Evolutionary conservation across 2,329 filamentous ascomycete species (phyloP), one percentile per base, ranked within the genome.

Genomic region (Fusarium musae): DNA sequence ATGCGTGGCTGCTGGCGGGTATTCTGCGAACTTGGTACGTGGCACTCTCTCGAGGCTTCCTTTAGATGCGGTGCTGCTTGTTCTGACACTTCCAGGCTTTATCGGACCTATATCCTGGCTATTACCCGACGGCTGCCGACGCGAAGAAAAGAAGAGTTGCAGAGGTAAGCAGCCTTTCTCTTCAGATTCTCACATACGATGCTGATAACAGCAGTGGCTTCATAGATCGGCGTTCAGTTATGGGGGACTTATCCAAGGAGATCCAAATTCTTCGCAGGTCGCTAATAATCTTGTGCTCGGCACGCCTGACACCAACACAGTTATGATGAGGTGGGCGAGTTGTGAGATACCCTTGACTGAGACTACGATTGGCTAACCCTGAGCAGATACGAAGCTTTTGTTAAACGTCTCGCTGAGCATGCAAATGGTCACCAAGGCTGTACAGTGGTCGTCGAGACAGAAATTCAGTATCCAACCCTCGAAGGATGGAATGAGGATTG

Each of bases 41-140:
- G n/a, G 10, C 46, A n/a, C 5, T 32, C 1, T 15, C 26, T 2
- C 5, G 28, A 23, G 28, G 21, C 28, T 50, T 34, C 40, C 23
- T 42, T 21, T 8, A 42, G n/a, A n/a, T n/a, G n/a, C 21, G 10
- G 21, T n/a, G 15, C 13, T 21, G 9, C 2, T 11, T 40, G 6
- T 32, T 32, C 28, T 49, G 21, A 50, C 30, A 0, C 19, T n/a
- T 8, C 6, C 6, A 52, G 49, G 49, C 49, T 7, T 4, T 53
- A 8, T 37, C 49, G 3, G 2, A 3, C 1, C 8, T 6, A 15
- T 53, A 1, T 1, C 49, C 49, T 7, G 1, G 0, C 0, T 15
- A 11, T 28, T 10, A 53, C 19, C 23, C n/a, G 2, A 12, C 1
- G 1, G 0, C 16, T 15, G 11, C 49, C 3, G 3, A 7, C 0